Evolutionary conservation across 148 eudicot species (phyloP), one percentile per base, ranked within the genome.

Genomic region (Amaranthus cruentus): DNA sequence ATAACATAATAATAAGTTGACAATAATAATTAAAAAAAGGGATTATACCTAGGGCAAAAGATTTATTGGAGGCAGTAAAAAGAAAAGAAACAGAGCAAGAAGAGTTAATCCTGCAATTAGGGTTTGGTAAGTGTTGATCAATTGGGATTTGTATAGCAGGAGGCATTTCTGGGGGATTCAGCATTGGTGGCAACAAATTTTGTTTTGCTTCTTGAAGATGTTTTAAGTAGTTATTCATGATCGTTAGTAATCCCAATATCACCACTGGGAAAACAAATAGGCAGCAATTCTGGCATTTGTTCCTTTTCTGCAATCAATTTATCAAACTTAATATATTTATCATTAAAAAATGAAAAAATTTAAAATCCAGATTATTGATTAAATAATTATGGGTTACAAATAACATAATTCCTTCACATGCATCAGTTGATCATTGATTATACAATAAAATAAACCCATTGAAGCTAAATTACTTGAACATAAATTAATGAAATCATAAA

Each of bases 1-100:
- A 46, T 51, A 46, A 13, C 6, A 42, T 50, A 68, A 67, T n/a
- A n/a, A n/a, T n/a, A n/a, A n/a, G n/a, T n/a, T n/a, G n/a, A n/a
- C n/a, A n/a, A n/a, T n/a, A n/a, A n/a, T n/a, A n/a, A n/a, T n/a
- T n/a, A n/a, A 47, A 73, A 61, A 57, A 51, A 63, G 38, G 28
- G 58, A 51, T 5, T 56, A 49, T 90, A 92, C 98, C 77, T 68
- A 80, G 80, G 78, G 84, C 90, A 70, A 92, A 79, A 77, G 93
- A 79, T 64, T 80, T 80, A 82, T 90, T 83, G 63, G 68, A 84
- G 66, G 93, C 93, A 68, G 98, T 92, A 47, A 81, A 6, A 80
- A 90, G 88, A 73, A 87, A 80, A 15, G 86, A 79, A 18, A 76
- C 88, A 69, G 96, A 91, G 69, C 96, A 92, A n/a, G 91, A 75